A percentile compares a stretch with the other conserved stretches of the same genome.
Conservation (phyloP, 2,329 filamentous ascomycete genomes). For the Didymella pomorum region DNA sequence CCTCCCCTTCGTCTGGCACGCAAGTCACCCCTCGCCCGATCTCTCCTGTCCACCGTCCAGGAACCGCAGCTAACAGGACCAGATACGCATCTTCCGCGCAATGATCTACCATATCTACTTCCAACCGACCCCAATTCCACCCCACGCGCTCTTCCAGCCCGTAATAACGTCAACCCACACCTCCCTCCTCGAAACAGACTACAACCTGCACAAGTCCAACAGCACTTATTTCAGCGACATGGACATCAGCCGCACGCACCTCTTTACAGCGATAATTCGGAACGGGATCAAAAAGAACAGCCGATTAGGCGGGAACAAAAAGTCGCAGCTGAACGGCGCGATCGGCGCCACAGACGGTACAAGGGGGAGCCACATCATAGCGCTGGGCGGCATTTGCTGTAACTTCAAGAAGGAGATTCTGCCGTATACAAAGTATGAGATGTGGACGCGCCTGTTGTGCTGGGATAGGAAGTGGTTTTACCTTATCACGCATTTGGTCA, state of each 20-base stretch:
- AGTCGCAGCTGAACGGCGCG: slow-evolving; percentile 27
- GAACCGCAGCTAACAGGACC: slow-evolving; percentile 2
- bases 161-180: slow-evolving; percentile 72
- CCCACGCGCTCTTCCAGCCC: slow-evolving; percentile 75
- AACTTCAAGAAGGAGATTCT: slow-evolving; percentile 58
- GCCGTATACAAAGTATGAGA: slow-evolving; percentile 56
- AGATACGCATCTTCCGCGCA: slow-evolving; percentile 57
- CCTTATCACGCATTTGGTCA: slow-evolving; percentile 57
- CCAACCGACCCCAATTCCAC: slow-evolving; percentile 53
- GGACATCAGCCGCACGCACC: slow-evolving; percentile 81
- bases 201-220: slow-evolving; percentile 85
- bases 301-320: slow-evolving; percentile 32
- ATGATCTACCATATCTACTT: slow-evolving; percentile 59
- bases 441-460: slow-evolving; percentile 57
- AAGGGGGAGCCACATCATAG: slow-evolving; percentile 48
- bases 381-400: slow-evolving; percentile 58
- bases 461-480: slow-evolving; percentile 63
- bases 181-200: slow-evolving; percentile 80
- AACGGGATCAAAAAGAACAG: slow-evolving; percentile 53
- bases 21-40: slow-evolving; percentile 55
- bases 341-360: slow-evolving; percentile 31
- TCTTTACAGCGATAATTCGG: slow-evolving; percentile 67
- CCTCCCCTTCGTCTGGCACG: slow-evolving; percentile 78
- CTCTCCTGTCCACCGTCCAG: neutral
- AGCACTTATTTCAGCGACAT: slow-evolving; percentile 88